Conservation (phyloP, 805 yeast species). For the Dipodascus geniculatus region DNA sequence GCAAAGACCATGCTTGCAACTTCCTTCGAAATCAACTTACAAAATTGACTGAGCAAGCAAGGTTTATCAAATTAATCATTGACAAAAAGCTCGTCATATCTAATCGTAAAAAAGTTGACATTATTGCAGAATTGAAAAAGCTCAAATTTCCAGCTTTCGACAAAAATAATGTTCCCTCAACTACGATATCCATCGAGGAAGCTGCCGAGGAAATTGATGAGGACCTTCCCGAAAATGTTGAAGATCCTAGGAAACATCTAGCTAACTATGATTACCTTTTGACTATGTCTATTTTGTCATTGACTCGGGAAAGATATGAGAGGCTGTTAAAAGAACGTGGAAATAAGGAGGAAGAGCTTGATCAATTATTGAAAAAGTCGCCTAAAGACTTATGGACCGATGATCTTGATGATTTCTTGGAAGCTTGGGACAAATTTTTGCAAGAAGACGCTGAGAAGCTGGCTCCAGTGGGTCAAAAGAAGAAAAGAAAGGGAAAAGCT, state of each 20-base stretch:
- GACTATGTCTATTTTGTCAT: constrained; percentile 89
- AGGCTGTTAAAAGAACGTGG: constrained; percentile 62
- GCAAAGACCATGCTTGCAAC: constrained; percentile 70
- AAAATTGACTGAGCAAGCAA: constrained; percentile 69
- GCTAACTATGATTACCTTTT: constrained; percentile 76
- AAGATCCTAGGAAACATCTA: constrained; percentile 31
- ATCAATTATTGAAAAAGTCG: constrained; percentile 46
- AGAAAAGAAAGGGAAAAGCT: constrained; percentile 18
- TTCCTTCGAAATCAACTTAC: constrained; percentile 65
- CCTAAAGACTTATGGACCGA: constrained; percentile 83
- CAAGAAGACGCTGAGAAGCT: constrained; percentile 52
- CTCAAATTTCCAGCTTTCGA: constrained; percentile 64
- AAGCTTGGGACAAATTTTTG: constrained; percentile 56
- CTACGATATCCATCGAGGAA: constrained; percentile 29
- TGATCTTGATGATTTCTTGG: constrained; percentile 67
- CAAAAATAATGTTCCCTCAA: constrained; percentile 47
- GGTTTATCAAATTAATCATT: constrained; percentile 83
- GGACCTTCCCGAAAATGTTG: constrained; percentile 24
- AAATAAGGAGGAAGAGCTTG: constrained; percentile 61
- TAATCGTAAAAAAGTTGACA: constrained; percentile 56
- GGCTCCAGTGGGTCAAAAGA: constrained; percentile 35
- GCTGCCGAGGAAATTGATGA: constrained; percentile 26
- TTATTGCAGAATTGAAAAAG: constrained; percentile 51
- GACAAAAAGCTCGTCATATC: constrained; percentile 58
- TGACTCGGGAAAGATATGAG: constrained; percentile 82